Evolutionary conservation across 208 protist species (phyloP), one percentile per base, ranked within the genome.

Genomic region (Crithidia thermophila): DNA sequence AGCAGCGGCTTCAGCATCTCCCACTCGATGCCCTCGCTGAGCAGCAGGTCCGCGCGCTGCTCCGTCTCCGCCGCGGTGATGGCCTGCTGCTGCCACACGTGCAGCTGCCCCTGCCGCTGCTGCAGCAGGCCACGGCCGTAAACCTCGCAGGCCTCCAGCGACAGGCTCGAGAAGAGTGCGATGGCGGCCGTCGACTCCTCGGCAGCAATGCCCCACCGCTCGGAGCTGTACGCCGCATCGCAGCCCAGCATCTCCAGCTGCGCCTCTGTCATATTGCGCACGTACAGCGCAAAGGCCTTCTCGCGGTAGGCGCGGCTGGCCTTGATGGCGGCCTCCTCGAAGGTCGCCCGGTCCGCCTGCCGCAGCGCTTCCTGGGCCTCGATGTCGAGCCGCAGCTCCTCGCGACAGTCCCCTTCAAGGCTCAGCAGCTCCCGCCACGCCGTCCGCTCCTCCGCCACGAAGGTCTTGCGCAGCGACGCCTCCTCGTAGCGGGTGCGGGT

Each of bases 381-480:
- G 4, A 36, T 67, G 14, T 78, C 59, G 18, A 77, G 47, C 33
- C 69, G 61, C 46, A 74, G 37, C 45, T 67, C 71, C 61, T 76
- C 71, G 16, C 59, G 63, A 14, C 66, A 23, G 23, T 76, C 71
- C 31, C 5, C 23, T 45, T 72, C 61, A n/a, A 31, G 23, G 25
- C 65, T 34, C 16, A 61, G 42, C 64, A 88, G 52, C 47, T 62
- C 50, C 1, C 36, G 31, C 64, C 66, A 73, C 56, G 36, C 60
- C 10, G 34, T 33, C 20, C 30, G 42, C 71, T 82, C 78, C 27
- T 53, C 33, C 6, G 40, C 21, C 27, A 67, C 45, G 10, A 72
- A n/a, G 21, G 43, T 5, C 34, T 63, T 40, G 27, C 77, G 82
- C 18, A 37, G 20, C 6, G 43, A 27, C 16, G 51, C 10, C 47